These are phyloP conservation scores for Sindora glabra DNA, from an alignment of 306 rosid species.

Conservation along the genomic window DNA sequence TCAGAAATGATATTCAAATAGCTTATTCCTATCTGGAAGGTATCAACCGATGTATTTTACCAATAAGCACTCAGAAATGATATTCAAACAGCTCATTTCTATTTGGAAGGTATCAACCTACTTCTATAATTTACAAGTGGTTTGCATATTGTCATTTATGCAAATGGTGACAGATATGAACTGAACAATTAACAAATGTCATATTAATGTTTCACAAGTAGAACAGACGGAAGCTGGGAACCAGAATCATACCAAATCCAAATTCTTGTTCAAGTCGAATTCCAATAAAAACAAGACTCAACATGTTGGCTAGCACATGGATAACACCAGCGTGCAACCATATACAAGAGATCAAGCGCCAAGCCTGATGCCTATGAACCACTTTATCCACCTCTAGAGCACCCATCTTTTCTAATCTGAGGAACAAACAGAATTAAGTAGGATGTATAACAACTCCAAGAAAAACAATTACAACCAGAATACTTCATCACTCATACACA, in stretches of 20 bases:
- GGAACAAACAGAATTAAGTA: neutral
- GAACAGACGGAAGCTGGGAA: constrained; percentile 15
- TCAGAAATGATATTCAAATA: neutral
- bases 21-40: neutral
- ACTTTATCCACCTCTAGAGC: constrained; percentile 58
- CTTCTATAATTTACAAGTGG: neutral
- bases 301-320: constrained; percentile 77
- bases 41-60: neutral
- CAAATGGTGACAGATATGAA: neutral
- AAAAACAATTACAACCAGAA: neutral
- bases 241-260: constrained; percentile 71
- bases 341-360: constrained; percentile 72
- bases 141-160: neutral
- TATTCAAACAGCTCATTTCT: neutral
- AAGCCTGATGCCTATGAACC: constrained; percentile 43
- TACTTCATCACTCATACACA: neutral
- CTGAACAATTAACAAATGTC: neutral
- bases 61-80: neutral
- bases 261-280: constrained; percentile 83
- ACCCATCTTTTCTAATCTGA: constrained; percentile 71
- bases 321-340: constrained; percentile 86
- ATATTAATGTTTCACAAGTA: neutral
- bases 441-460: neutral
- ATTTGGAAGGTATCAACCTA: neutral
- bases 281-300: constrained; percentile 75